Conservation (phyloP, 129 eudicot species). For the Chrysanthemum makinoi region DNA sequence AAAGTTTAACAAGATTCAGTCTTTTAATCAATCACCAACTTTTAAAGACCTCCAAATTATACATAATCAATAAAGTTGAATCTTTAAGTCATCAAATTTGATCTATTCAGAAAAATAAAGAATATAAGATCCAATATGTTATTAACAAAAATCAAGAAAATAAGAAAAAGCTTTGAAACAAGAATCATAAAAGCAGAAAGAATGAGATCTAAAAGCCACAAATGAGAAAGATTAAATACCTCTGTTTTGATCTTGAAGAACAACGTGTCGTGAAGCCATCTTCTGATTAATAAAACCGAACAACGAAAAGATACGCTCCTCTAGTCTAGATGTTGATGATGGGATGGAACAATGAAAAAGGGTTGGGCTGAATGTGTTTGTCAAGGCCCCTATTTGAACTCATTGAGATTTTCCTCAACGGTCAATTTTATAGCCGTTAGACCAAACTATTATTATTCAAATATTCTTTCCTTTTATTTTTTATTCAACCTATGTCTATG, state of each 20-base stretch:
- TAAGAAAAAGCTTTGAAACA: neutral
- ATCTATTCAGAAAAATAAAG: too few species aligned
- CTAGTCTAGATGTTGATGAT: too few species aligned
- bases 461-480: neutral
- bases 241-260: conserved; percentile 55
- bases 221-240: conserved; percentile 29
- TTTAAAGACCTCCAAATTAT: too few species aligned
- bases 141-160: too few species aligned
- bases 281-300: conserved; percentile 7
- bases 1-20: too few species aligned
- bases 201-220: too few species aligned
- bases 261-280: conserved; percentile 60
- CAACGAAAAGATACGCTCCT: conserved; percentile 5
- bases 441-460: neutral
- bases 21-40: too few species aligned
- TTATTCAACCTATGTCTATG: neutral
- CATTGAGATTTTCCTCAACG: conserved; percentile 23
- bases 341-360: neutral
- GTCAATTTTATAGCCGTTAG: conserved; percentile 33
- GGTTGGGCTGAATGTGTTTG: neutral
- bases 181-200: too few species aligned
- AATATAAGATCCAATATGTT: too few species aligned
- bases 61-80: too few species aligned
- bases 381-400: conserved; percentile 28
- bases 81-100: too few species aligned